Evolutionary conservation across 192 early-diverging fungal genomes (phyloP), one percentile per base, ranked within the genome.

Genomic region (Umbelopsis isabellina): DNA sequence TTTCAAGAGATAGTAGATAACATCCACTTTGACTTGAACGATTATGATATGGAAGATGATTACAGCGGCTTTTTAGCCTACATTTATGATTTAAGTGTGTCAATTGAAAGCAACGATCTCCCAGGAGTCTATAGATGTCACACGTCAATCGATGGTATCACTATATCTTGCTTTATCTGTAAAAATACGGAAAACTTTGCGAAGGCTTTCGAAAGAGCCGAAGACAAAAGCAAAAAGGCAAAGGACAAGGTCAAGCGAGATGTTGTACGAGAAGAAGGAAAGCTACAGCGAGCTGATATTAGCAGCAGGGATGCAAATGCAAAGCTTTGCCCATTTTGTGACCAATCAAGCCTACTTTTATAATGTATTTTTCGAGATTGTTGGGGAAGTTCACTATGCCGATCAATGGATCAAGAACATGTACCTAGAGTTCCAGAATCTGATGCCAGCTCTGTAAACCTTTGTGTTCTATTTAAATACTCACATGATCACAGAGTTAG

Each of bases 361-460:
- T 50, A 7, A 50, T 18, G 18, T 50, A 7, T 13, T 50, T 50
- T 50, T 11, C 49, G 16, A 50, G 49, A 11, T 50, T 13, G 18
- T 50, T 5, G 18, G 18, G 16, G 21, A 50, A 50, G 49, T 11
- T 13, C 49, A 50, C 9, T 5, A n/a, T 7, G 49, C 49, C 18
- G 49, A 50, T 18, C 49, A 50, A 50, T 50, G 49, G 49, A 50
- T 50, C 18, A 50, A 50, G 49, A n/a, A 50, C 18, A 50, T 50
- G 9, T 50, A 13, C 18, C 18, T 50, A 20, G 49, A 50, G 18
- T 50, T 50, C 18, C 49, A 50, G 18, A 50, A 50, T 50, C 49
- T 50, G 49, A 50, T 18, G 18, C 49, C 49, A 13, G 49, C 49
- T 50, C n/a, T n/a, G n/a, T n/a, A n/a, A 46, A 46, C 7, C 15